Evolutionary conservation across 805 yeast genomes (phyloP).

Genomic region (Ogataea saltuana): DNA sequence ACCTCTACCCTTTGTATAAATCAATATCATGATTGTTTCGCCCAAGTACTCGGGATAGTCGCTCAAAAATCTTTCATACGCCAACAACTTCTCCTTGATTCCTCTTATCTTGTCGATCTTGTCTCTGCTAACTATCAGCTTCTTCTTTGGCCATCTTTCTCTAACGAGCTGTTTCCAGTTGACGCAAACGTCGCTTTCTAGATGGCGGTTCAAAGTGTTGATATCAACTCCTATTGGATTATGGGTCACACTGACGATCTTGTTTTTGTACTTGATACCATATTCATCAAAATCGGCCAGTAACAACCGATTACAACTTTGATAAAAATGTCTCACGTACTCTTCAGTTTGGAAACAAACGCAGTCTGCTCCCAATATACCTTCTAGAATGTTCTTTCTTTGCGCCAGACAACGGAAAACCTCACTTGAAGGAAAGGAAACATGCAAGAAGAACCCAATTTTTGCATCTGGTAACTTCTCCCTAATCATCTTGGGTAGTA

Average conservation of each 20-base stretch:
- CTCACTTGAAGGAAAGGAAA: constrained; percentile 93
- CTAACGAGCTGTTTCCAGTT: constrained; percentile 71
- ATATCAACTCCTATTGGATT: constrained; percentile 83
- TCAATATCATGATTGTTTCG: constrained; percentile 75
- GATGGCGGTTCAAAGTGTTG: constrained; percentile 46
- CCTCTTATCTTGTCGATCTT: constrained; percentile 88
- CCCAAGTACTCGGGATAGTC: constrained; percentile 71
- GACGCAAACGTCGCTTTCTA: constrained; percentile 48
- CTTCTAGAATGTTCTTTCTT: constrained; percentile 70
- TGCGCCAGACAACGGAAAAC: constrained; percentile 94
- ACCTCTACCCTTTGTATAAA: constrained; percentile 61
- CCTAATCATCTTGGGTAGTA: constrained; percentile 84
- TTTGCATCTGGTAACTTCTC: constrained; percentile 74
- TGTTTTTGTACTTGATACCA: constrained; percentile 62
- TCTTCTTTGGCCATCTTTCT: constrained; percentile 74
- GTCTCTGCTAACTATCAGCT: constrained; percentile 82
- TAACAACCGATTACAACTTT: constrained; percentile 80
- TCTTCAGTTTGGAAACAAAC: constrained; percentile 91
- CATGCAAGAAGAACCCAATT: constrained; percentile 90
- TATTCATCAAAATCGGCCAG: constrained; percentile 75
- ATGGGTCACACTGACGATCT: constrained; percentile 54
- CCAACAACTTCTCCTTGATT: constrained; percentile 79
- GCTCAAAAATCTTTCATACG: constrained; percentile 76
- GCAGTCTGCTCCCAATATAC: constrained; percentile 86
- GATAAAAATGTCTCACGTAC: constrained; percentile 90